These are phyloP conservation scores for Eurotiales sp. DNA, from an alignment of 2,329 filamentous ascomycete genomes.

Conservation along the genomic window DNA sequence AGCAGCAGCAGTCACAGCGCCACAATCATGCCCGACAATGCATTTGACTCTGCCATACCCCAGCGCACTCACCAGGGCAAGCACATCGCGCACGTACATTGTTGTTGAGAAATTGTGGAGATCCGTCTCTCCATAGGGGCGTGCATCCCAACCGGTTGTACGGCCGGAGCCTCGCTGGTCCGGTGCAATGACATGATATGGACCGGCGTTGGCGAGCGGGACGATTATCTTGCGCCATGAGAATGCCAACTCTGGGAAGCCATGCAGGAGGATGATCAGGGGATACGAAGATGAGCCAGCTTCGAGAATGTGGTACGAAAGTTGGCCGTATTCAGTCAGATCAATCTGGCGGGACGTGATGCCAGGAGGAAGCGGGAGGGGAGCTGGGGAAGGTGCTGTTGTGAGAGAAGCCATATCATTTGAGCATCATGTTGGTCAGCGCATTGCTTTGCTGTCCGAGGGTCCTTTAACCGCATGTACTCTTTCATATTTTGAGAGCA, in stretches of 20 bases:
- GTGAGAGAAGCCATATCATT: conserved; percentile 13
- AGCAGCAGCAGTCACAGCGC: conserved; percentile 57
- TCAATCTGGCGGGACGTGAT: conserved; percentile 56
- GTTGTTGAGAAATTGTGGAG: conserved; percentile 56
- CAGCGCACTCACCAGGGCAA: conserved; percentile 58
- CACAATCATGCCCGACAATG: conserved; percentile 62
- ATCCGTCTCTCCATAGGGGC: conserved; percentile 51
- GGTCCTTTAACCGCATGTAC: too few species aligned
- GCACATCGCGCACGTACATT: conserved; percentile 58
- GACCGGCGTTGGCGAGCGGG: conserved; percentile 50
- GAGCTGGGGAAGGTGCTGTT: conserved; percentile 28
- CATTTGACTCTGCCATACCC: conserved; percentile 57
- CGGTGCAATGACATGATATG: conserved; percentile 62
- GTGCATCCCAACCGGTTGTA: conserved; percentile 58
- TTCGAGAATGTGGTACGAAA: conserved; percentile 60
- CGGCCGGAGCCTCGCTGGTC: conserved; percentile 67
- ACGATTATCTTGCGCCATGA: conserved; percentile 65
- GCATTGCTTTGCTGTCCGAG: too few species aligned
- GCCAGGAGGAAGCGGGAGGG: conserved; percentile 53
- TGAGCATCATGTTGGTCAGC: too few species aligned
- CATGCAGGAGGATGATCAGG: conserved; percentile 62
- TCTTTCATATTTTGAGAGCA: neutral
- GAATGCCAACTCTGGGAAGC: conserved; percentile 66
- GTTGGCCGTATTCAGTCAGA: conserved; percentile 45
- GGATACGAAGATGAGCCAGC: conserved; percentile 46